These are phyloP conservation scores for Gossypium herbaceum DNA, from an alignment of 345 rosid genomes.

Conservation along the genomic window DNA sequence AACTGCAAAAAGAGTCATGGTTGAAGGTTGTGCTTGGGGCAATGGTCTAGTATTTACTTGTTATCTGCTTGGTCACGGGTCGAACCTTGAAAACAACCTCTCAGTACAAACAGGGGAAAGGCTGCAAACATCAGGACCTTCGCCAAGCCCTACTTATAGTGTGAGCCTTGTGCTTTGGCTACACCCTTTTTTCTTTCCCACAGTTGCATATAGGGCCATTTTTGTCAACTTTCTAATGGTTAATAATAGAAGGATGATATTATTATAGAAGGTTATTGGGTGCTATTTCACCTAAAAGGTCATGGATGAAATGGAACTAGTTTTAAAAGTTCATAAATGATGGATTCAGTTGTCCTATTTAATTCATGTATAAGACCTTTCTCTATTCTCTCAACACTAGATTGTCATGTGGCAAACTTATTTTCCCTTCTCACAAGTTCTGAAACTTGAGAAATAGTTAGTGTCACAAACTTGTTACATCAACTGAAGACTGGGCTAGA, in stretches of 20 bases:
- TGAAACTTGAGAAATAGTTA: background rate
- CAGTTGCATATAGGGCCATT: background rate
- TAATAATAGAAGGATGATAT: background rate
- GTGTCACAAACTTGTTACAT: background rate
- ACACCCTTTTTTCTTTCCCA: background rate
- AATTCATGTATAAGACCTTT: background rate
- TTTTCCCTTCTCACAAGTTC: background rate
- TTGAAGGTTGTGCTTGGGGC: background rate
- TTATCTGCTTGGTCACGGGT: background rate
- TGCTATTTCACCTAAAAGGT: background rate
- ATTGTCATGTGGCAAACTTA: background rate
- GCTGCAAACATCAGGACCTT: background rate
- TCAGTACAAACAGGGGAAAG: background rate
- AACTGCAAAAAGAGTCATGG: background rate
- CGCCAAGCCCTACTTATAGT: background rate
- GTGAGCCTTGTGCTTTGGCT: background rate
- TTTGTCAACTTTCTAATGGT: background rate
- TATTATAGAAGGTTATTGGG: background rate
- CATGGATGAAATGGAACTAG: background rate
- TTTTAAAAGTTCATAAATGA: background rate
- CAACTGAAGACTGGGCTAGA: background rate
- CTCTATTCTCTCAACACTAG: background rate
- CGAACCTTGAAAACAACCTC: background rate
- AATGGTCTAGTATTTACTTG: background rate
- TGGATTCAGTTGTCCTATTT: background rate